Evolutionary conservation across 169 alveolate genomes (phyloP).

Genomic region (Toxoplasma gondii): DNA sequence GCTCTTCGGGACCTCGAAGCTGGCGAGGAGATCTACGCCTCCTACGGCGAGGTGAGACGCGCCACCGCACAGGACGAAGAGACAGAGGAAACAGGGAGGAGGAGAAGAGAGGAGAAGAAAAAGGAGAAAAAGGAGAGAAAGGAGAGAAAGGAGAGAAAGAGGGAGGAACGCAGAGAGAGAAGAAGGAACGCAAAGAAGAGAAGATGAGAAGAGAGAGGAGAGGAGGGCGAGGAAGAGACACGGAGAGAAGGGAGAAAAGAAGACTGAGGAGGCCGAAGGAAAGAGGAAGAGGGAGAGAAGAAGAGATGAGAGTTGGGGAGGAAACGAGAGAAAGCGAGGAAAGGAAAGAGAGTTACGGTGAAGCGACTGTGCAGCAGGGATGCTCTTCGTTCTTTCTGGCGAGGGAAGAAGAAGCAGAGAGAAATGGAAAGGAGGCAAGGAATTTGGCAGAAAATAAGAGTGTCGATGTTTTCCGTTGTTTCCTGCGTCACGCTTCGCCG

Average conservation of each 20-base stretch:
- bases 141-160: not conserved
- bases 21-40: slow-evolving; percentile 25
- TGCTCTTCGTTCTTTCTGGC: too few relatives aligned
- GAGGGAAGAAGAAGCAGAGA: too few relatives aligned
- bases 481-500: not conserved
- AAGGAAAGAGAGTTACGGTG: too few relatives aligned
- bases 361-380: too few relatives aligned
- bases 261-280: not conserved
- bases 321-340: too few relatives aligned
- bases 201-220: not conserved
- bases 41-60: slow-evolving; percentile 29
- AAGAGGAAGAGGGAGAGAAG: not conserved
- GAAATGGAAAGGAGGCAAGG: too few relatives aligned
- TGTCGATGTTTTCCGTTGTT: not conserved
- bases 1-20: not conserved
- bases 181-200: not conserved
- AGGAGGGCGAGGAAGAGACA: not conserved
- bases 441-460: too few relatives aligned
- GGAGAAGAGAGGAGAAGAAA: not conserved
- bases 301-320: too few relatives aligned
- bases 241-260: too few relatives aligned
- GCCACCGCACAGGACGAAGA: not conserved
- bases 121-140: not conserved
- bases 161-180: not conserved
- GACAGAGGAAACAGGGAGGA: not conserved